Evolutionary conservation across 352 stramenopile genomes (phyloP), one percentile per base, ranked within the genome.

Genomic region (Phytophthora europaea): DNA sequence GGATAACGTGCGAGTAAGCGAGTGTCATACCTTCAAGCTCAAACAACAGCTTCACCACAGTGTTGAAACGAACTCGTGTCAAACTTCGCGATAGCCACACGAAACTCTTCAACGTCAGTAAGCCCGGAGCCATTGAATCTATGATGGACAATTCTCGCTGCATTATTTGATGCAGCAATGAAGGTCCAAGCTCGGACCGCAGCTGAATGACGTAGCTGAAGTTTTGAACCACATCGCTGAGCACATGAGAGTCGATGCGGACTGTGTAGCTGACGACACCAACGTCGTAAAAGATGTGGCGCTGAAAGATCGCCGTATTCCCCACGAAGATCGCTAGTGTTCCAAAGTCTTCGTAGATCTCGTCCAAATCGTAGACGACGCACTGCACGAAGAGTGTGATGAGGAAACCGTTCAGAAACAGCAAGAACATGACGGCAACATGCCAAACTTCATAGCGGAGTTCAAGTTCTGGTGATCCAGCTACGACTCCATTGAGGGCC

Each of bases 391-490:
- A 77, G 22, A 91, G 73, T 12, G 75, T 82, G 48, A 79, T 53
- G 59, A 88, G 83, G 53, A 91, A 82, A 0, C 72, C 85, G 54
- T 93, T 93, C 12, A 93, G 65, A 59, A 92, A 81, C 20, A 92
- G 67, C 22, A 90, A 57, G 9, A 81, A 50, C 52, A 88, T 87
- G 65, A 93, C 73, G 9, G 78, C 12, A 55, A 90, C 88, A 26
- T 93, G 84, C 82, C 82, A 89, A 15, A 73, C 75, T 59, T 89
- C 88, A 53, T 78, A 89, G 22, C 63, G 73, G 23, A 83, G 68
- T 4, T 70, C 73, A 31, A 74, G 59, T 12, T 12, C 52, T 23
- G 65, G 70, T 0, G 64, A 73, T 0, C 40, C 70, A n/a, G 61
- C 23, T 2, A 66, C 51, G 9, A 67, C 65, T 5, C 59, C 70